Evolutionary conservation across 768 basidiomycete species (phyloP).

Genomic region (Saitozyma sp.): DNA sequence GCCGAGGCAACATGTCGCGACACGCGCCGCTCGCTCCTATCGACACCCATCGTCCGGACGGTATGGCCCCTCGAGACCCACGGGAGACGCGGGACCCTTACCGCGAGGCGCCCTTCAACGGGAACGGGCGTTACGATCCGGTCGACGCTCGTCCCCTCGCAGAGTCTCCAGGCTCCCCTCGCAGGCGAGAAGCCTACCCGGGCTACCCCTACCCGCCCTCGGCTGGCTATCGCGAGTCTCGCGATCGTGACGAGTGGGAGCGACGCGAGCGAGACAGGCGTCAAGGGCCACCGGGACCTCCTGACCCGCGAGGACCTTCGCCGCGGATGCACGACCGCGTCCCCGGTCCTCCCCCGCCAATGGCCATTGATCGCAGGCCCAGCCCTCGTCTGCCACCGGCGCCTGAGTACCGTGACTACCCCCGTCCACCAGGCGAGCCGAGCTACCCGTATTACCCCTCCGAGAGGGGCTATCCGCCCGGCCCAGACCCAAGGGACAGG

Average conservation of each 20-base stretch:
- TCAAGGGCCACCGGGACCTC: background rate
- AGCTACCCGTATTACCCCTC: constrained; percentile 12
- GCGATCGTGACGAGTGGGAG: constrained; percentile 53
- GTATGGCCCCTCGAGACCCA: constrained; percentile 7
- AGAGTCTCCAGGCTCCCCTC: constrained; percentile 39
- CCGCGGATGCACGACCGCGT: constrained; percentile 52
- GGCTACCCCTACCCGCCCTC: constrained; percentile 24
- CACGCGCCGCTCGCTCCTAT: constrained; percentile 51
- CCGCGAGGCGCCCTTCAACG: constrained; percentile 8
- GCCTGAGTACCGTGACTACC: constrained; percentile 6
- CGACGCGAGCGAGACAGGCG: constrained; percentile 34
- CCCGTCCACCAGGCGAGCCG: constrained; percentile 4
- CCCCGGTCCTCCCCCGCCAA: constrained; percentile 57
- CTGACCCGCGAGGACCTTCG: constrained; percentile 26
- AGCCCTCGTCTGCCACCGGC: constrained; percentile 23
- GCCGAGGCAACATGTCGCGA: constrained; percentile 42
- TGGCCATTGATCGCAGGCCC: constrained; percentile 20
- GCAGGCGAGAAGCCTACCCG: constrained; percentile 31
- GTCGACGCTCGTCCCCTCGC: constrained; percentile 22
- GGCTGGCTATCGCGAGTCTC: constrained; percentile 19
- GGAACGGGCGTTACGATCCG: constrained; percentile 23
- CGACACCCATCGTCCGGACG: constrained; percentile 34
- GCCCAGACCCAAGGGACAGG: constrained; percentile 20
- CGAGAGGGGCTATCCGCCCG: constrained; percentile 57
- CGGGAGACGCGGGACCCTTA: constrained; percentile 1